A percentile compares a stretch with the other conserved stretches of the same genome.
Conservation (phyloP, 495 filamentous ascomycete species). For the Penicillium tannophilum region DNA sequence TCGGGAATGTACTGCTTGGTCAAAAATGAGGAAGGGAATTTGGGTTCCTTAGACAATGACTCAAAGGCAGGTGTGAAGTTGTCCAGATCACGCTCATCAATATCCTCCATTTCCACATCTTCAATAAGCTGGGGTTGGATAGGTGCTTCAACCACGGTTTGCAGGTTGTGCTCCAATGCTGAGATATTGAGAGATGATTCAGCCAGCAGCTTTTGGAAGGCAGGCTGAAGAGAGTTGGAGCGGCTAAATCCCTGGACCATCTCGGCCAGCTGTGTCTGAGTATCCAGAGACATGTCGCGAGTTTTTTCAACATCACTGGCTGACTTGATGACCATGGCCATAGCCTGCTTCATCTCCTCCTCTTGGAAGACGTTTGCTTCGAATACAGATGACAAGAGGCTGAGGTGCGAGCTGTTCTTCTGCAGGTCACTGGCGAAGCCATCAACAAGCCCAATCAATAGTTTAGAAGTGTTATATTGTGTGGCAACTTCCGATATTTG, state of each 20-base stretch:
- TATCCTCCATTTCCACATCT: slow-evolving; percentile 56
- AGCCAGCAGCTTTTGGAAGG: slow-evolving; percentile 59
- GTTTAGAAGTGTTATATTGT: slow-evolving; percentile 68
- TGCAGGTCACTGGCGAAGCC: slow-evolving; percentile 67
- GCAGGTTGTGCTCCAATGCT: slow-evolving; percentile 69
- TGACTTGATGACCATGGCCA: slow-evolving; percentile 61
- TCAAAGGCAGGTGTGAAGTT: slow-evolving; percentile 41
- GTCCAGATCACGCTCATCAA: slow-evolving; percentile 38
- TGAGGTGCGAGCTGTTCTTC: slow-evolving; percentile 57
- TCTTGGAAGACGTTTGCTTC: slow-evolving; percentile 61
- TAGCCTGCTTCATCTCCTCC: slow-evolving; percentile 58
- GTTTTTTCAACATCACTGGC: slow-evolving; percentile 34
- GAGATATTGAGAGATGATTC: slow-evolving; percentile 66
- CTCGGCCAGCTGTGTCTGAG: slow-evolving; percentile 64
- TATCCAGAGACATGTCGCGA: slow-evolving; percentile 44
- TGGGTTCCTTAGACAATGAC: slow-evolving; percentile 32
- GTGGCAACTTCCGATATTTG: slow-evolving; percentile 62
- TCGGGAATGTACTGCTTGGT: slow-evolving; percentile 36
- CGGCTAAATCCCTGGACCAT: slow-evolving; percentile 63
- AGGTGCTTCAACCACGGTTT: slow-evolving; percentile 60
- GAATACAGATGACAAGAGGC: slow-evolving; percentile 62
- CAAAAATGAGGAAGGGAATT: slow-evolving; percentile 40
- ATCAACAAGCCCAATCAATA: slow-evolving; percentile 71
- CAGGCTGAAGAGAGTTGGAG: slow-evolving; percentile 51
- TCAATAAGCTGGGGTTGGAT: slow-evolving; percentile 39